Evolutionary conservation across 768 basidiomycete genomes (phyloP), one percentile per base, ranked within the genome.

Genomic region (Mycena maculata): DNA sequence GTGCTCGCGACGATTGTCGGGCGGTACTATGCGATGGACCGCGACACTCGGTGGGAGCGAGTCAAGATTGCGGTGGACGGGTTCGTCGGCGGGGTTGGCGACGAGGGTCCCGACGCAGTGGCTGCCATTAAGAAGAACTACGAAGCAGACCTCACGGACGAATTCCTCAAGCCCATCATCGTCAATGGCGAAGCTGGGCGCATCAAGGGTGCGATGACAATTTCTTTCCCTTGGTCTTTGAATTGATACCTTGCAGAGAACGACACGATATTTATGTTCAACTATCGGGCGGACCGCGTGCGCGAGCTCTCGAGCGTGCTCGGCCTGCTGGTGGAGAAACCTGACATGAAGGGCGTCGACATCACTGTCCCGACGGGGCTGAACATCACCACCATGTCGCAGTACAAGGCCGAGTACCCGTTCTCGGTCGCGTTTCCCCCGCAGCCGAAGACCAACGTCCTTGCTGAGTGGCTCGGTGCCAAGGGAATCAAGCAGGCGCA

Each of bases 231-330:
- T n/a, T n/a, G 11, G 23, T 27, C 5, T 65, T 49, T 49, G 13
- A 27, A 22, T 63, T 31, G 39, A 23, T 33, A 55, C 53, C 42
- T 16, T 12, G 22, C 38, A 10, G 69, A 94, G 94, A 95, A 83
- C 45, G 96, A 98, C 78, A 96, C 95, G 0, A 75, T 98, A 5
- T 98, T 97, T 87, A 90, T 93, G 82, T 98, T 97, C 90, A 98
- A 98, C 83, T 98, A 98, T 79, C 91, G 96, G 67, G 96, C 96
- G 0, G 96, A 98, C 78, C 91, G 96, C 58, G 94, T 98, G 92
- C 89, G 96, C 50, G 96, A 98, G 80, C 91, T 98, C 67, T 85
- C 82, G n/a, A 81, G 86, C 30, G 88, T 98, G 10, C 86, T 98
- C 58, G 96, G 95, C 22, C 78, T 90, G 5, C n/a, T n/a, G n/a